Percentiles rank a stretch among this genome's conserved stretches.
These are phyloP conservation scores for Haematococcus lacustris DNA, from an alignment of 139 green algal genomes.

Conservation along the genomic window DNA sequence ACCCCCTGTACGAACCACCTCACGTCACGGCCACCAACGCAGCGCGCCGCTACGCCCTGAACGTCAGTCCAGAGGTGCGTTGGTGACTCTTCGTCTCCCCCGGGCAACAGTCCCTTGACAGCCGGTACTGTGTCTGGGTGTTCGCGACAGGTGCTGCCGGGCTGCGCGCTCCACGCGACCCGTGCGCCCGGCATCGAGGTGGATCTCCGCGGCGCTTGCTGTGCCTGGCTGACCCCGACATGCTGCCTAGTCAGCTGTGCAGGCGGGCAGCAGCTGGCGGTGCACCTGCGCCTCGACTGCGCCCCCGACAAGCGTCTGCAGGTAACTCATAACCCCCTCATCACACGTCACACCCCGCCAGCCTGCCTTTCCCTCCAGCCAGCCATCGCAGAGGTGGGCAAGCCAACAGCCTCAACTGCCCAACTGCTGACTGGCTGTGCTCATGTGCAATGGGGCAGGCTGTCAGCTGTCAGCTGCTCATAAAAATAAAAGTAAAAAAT, in stretches of 20 bases:
- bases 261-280: constrained; percentile 15
- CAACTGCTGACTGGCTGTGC: too few relatives aligned
- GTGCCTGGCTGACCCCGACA: constrained; percentile 14
- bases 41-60: constrained; percentile 39
- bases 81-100: neutral
- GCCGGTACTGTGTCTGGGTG: too few relatives aligned
- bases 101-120: neutral
- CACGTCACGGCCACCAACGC: constrained; percentile 26
- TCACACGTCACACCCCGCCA: too few relatives aligned
- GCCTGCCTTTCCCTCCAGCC: too few relatives aligned
- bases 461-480: constrained; percentile 49
- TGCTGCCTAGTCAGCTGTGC: constrained; percentile 14
- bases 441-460: neutral
- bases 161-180: neutral
- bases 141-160: neutral
- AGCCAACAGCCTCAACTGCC: too few relatives aligned
- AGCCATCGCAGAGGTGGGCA: too few relatives aligned
- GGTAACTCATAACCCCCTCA: neutral
- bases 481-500: too few relatives aligned
- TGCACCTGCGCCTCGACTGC: constrained; percentile 17
- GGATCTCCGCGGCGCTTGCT: constrained; percentile 10
- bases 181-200: constrained; percentile 16
- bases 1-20: constrained; percentile 19
- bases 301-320: constrained; percentile 13
- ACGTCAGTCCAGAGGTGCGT: constrained; percentile 49